Percentiles rank a stretch among this genome's conserved stretches.
phyloP scores from a whole-genome alignment of 2,329 filamentous ascomycete species.

The Neonectria coccinea region DNA sequence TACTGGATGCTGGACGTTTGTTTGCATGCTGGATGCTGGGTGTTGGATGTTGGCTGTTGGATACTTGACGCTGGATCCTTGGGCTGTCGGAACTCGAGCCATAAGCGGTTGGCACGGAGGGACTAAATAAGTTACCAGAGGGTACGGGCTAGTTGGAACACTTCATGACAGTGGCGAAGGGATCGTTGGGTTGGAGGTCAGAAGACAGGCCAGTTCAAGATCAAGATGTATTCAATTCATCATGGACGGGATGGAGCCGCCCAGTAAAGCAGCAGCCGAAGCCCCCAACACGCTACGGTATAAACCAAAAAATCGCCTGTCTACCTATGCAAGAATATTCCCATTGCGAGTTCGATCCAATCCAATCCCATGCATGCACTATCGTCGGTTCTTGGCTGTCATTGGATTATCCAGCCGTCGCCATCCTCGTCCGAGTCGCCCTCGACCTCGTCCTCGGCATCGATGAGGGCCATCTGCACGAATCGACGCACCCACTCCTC shows the following conservation, averaged over 20 bases:
- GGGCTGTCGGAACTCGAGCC: constrained; percentile 8
- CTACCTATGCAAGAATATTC: background rate
- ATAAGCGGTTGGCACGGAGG: constrained; percentile 1
- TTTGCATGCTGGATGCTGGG: background rate
- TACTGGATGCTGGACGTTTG: constrained; percentile 10
- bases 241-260: constrained; percentile 19
- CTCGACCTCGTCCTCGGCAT: constrained; percentile 63
- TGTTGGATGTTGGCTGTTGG: constrained; percentile 9
- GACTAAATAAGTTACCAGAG: background rate
- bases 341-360: background rate
- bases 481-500: constrained; percentile 67
- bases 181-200: constrained; percentile 6
- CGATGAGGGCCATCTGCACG: constrained; percentile 65
- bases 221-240: constrained; percentile 22
- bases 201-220: constrained; percentile 12
- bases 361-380: constrained; percentile 18
- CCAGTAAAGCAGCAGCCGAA: constrained; percentile 7
- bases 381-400: constrained; percentile 20
- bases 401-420: constrained; percentile 45
- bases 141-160: constrained; percentile 1
- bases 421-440: constrained; percentile 54
- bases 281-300: constrained; percentile 19
- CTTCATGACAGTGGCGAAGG: constrained; percentile 21
- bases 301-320: constrained; percentile 21
- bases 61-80: constrained; percentile 1